Base-by-base conservation (phyloP, 2,329 filamentous ascomycete genomes). In the Meredithiella fracta region DNA sequence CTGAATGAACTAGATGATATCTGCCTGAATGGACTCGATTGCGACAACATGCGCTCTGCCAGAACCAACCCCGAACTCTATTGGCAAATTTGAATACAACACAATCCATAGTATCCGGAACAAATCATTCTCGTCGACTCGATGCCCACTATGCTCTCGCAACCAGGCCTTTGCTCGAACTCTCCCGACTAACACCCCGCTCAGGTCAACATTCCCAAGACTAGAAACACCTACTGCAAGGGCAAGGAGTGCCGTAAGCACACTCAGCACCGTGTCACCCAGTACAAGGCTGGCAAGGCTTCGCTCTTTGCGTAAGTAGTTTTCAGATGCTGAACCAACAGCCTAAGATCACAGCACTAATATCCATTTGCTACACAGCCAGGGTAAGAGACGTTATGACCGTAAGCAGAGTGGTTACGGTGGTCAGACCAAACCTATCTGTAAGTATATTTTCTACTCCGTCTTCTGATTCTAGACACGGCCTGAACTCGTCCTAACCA, bases 401-500 rank as follows among this genome's bases (percentile, higher is more conserved):
- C 83, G 89, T 72, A 97, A 97, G 82, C 91, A 97, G 80, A 88
- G 85, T 73, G 91, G 91, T 86, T 97, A 96, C 72, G 92, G 92
- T 87, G 92, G 92, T 90, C 92, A 98, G 80, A 98, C 92, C 70
- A 98, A 98, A 80, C 92, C 94, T 67, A 90, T 98, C 70, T 98
- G 58, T 59, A 57, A 56, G 58, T 56, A 59, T 15, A 34, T n/a
- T 4, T 1, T 11, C 22, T n/a, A 29, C 15, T 20, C n/a, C 17
- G 34, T 34, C 40, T 34, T 29, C 8, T 2, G 5, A 23, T 47
- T 3, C 3, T 9, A 53, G 20, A n/a, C 15, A 15, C 37, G 20
- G n/a, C 4, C 38, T 5, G 17, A 25, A 6, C 11, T 49, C 17
- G 3, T 2, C 17, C 52, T 54, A 54, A 58, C 44, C 26, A 47